phyloP scores from a whole-genome alignment of 2,329 filamentous ascomycete species.

The Myrmaecium sp. region DNA sequence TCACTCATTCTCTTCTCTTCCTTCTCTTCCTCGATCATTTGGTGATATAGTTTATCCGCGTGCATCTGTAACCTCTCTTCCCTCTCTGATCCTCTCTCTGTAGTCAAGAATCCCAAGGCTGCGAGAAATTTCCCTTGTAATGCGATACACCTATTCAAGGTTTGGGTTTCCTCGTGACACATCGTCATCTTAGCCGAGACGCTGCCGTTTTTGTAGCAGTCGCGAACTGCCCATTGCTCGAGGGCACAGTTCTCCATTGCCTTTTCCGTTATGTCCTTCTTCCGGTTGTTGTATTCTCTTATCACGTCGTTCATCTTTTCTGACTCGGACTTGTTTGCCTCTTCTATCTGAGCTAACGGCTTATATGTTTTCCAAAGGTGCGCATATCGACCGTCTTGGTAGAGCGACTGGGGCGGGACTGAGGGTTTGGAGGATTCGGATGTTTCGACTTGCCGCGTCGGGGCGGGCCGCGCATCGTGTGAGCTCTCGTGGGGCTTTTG shows the following conservation, averaged over 20 bases:
- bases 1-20: conserved; percentile 55
- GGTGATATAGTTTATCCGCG: conserved; percentile 76
- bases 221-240: conserved; percentile 66
- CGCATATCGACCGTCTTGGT: conserved; percentile 56
- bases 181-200: conserved; percentile 55
- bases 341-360: conserved; percentile 52
- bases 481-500: conserved; percentile 27
- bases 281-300: conserved; percentile 69
- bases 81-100: conserved; percentile 49
- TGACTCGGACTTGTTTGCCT: conserved; percentile 53
- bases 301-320: conserved; percentile 69
- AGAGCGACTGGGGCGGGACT: conserved; percentile 39
- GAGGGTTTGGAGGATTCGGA: conserved; percentile 14
- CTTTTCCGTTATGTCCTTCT: conserved; percentile 57
- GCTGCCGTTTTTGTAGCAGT: conserved; percentile 62
- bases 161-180: conserved; percentile 61
- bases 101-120: conserved; percentile 69
- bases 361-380: conserved; percentile 88
- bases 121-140: conserved; percentile 86
- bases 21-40: conserved; percentile 68
- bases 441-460: conserved; percentile 8
- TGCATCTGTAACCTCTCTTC: conserved; percentile 84
- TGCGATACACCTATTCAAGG: conserved; percentile 73
- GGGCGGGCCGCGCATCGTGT: conserved; percentile 26
- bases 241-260: conserved; percentile 87